Percentiles rank a stretch among this genome's conserved stretches.
Conservation (phyloP, 495 filamentous ascomycete genomes). For the Penicillium herquei region DNA sequence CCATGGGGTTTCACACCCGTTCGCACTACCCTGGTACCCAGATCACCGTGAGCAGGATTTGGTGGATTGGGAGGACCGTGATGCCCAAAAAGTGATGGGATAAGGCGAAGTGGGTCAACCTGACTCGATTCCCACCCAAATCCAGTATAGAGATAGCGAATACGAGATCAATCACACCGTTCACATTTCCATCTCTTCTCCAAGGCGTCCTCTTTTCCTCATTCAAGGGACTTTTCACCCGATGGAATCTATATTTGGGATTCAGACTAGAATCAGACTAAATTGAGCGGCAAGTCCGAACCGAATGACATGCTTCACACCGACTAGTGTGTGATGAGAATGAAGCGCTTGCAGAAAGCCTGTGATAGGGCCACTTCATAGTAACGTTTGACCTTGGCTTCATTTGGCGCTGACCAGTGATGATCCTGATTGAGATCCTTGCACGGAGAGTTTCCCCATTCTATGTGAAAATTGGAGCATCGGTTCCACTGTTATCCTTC, state of each 20-base stretch:
- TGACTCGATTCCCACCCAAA: too few species aligned
- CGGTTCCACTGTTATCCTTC: too few species aligned
- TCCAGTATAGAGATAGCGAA: too few species aligned
- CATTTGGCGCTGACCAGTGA: slow-evolving; percentile 15
- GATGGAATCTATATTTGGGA: slow-evolving; percentile 24
- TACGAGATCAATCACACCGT: too few species aligned
- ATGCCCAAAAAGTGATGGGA: too few species aligned
- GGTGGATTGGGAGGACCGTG: too few species aligned
- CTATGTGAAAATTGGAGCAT: neutral
- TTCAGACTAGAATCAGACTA: neutral
- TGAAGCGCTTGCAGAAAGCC: slow-evolving; percentile 35
- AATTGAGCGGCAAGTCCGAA: neutral
- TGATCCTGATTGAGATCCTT: slow-evolving; percentile 4
- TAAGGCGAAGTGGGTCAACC: too few species aligned
- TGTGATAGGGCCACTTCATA: slow-evolving; percentile 24
- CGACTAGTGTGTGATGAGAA: slow-evolving; percentile 25
- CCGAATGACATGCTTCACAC: slow-evolving; percentile 10
- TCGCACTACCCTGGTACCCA: too few species aligned
- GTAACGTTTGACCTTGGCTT: slow-evolving; percentile 14
- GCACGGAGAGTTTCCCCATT: neutral
- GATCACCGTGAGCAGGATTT: too few species aligned
- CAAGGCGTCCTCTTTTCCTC: too few species aligned
- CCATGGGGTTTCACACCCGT: neutral
- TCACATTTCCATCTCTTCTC: too few species aligned
- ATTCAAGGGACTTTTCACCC: too few species aligned